A percentile compares a stretch with the other conserved stretches of the same genome.
Conservation (phyloP, 805 yeast species). For the Limtongia smithiae region DNA sequence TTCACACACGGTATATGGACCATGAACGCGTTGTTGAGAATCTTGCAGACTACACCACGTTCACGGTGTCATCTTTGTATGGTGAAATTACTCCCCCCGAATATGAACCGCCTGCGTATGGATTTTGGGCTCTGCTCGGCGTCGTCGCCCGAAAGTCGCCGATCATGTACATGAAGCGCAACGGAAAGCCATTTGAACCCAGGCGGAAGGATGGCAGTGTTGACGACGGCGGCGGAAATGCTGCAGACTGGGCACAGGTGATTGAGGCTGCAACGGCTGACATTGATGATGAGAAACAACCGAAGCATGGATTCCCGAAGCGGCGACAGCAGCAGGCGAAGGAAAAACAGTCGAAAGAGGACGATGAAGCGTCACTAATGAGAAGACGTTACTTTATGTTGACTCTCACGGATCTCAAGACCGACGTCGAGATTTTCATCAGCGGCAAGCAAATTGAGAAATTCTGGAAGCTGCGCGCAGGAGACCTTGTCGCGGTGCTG, state of each 20-base stretch:
- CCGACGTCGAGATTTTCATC: conserved; percentile 56
- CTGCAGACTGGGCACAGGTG: background rate
- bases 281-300: background rate
- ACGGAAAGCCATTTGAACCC: background rate
- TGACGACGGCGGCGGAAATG: background rate
- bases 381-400: conserved; percentile 48
- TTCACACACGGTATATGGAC: conserved; percentile 44
- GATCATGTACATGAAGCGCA: conserved; percentile 39
- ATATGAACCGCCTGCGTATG: conserved; percentile 61
- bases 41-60: conserved; percentile 50
- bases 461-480: conserved; percentile 69
- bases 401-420: conserved; percentile 64
- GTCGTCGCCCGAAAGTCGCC: conserved; percentile 57
- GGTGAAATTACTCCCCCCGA: conserved; percentile 68
- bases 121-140: conserved; percentile 81
- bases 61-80: conserved; percentile 56
- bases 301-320: background rate
- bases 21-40: conserved; percentile 38
- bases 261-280: conserved; percentile 1
- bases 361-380: conserved; percentile 1
- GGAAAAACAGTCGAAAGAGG: background rate
- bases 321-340: background rate
- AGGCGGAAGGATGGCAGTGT: background rate
- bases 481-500: conserved; percentile 68
- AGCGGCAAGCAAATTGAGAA: conserved; percentile 65